Evolutionary conservation across 441 rosid species (phyloP).

Genomic region (Pelargonium fulgidum): DNA sequence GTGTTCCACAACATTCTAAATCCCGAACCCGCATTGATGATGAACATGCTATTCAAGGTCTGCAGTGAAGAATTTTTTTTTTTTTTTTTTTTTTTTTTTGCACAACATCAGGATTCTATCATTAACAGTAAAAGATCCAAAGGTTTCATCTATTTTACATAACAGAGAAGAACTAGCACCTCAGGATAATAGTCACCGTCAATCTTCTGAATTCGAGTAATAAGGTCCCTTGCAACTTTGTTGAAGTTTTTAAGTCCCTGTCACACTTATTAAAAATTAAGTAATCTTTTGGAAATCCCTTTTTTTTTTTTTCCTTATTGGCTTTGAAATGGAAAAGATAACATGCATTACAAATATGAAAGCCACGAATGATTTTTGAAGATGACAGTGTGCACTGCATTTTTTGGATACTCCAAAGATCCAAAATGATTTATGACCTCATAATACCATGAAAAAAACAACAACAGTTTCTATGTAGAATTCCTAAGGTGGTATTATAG

Average conservation of each 20-base stretch:
- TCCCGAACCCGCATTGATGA: slow-evolving; percentile 91
- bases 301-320: too few species aligned
- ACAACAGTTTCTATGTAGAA: slow-evolving; percentile 9
- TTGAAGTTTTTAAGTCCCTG: slow-evolving; percentile 81
- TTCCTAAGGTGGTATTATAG: not conserved
- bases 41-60: slow-evolving; percentile 90
- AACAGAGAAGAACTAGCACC: slow-evolving; percentile 35
- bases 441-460: not conserved
- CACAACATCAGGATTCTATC: slow-evolving; percentile 7
- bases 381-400: not conserved
- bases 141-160: not conserved
- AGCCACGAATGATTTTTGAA: not conserved
- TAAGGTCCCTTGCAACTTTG: slow-evolving; percentile 79
- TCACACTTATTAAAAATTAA: slow-evolving; percentile 11
- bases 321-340: not conserved
- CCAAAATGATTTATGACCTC: not conserved
- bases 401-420: not conserved
- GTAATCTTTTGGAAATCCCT: not conserved
- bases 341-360: not conserved
- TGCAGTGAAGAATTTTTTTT: slow-evolving; percentile 36
- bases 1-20: slow-evolving; percentile 93
- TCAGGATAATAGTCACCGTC: slow-evolving; percentile 91
- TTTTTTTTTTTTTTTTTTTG: not conserved
- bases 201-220: slow-evolving; percentile 64
- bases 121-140: not conserved